phyloP scores from a whole-genome alignment of 2,329 filamentous ascomycete genomes.

The Pseudocercospora crystallina region DNA sequence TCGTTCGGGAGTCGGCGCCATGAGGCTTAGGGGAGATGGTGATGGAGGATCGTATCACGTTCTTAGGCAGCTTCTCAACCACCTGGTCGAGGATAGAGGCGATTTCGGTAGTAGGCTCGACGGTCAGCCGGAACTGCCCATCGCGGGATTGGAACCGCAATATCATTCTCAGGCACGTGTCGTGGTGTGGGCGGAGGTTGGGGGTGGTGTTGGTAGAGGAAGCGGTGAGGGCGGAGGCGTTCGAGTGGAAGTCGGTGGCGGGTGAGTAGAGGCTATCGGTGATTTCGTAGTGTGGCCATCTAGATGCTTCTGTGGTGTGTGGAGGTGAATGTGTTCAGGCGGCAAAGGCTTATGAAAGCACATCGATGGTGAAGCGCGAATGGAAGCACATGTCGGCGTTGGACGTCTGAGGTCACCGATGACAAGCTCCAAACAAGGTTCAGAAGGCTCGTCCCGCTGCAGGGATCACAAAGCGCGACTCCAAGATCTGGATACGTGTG shows the following conservation, averaged over 20 bases:
- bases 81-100: slow-evolving; percentile 55
- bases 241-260: too few species aligned
- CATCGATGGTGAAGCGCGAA: too few species aligned
- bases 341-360: slow-evolving; percentile 8
- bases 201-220: slow-evolving; percentile 2
- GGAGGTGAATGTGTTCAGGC: slow-evolving; percentile 4
- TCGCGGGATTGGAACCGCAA: slow-evolving; percentile 86
- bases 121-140: slow-evolving; percentile 83
- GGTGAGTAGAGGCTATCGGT: too few species aligned
- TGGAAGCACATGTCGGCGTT: too few species aligned
- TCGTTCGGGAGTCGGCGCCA: slow-evolving; percentile 56
- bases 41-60: slow-evolving; percentile 56
- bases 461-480: too few species aligned
- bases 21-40: slow-evolving; percentile 61
- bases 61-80: slow-evolving; percentile 59
- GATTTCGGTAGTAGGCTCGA: slow-evolving; percentile 75
- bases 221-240: slow-evolving; percentile 6
- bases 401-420: too few species aligned
- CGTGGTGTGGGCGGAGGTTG: slow-evolving; percentile 2
- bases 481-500: too few species aligned
- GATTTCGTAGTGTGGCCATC: too few species aligned
- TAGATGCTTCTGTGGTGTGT: neutral
- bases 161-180: slow-evolving; percentile 58
- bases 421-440: too few species aligned
- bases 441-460: too few species aligned